Base-by-base conservation (phyloP, 2,329 filamentous ascomycete genomes). In the Paraphaeosphaeria sporulosa region DNA sequence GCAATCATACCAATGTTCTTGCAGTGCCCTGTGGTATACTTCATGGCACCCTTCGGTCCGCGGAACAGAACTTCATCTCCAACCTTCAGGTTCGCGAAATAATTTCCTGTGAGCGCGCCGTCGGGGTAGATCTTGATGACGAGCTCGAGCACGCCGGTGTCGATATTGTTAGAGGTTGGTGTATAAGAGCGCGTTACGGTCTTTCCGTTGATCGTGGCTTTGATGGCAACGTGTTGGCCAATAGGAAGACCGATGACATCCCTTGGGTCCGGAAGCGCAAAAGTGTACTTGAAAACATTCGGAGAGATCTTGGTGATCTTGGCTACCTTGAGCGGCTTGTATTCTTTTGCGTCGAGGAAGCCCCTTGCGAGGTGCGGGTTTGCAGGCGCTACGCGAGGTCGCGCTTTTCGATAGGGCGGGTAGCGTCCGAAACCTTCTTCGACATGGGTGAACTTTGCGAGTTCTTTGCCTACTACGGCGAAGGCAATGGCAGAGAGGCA, bases 181-280 rank as follows among this genome's bases (percentile, higher is more conserved):
- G 68, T 71, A 58, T 71, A 71, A 25, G 65, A 68, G 38, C 67
- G 61, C n/a, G 60, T 49, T 10, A 71, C 64, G 7, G 51, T 36
- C 47, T 65, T 79, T 76, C 92, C 93, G 71, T 92, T 89, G 65
- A 96, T 87, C 57, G 84, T 86, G 58, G 93, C 74, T 25, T 69
- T 66, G 58, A 77, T 72, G 5, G 72, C 66, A 9, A 77, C 65
- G 58, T 77, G 75, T 62, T 77, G 74, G 19, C 75, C 75, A 27
- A 73, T 77, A 6, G 76, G 76, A 12, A 78, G 66, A 36, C 75
- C 75, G 9, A 77, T 62, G 6, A 75, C 61, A 10, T 69, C 65
- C 9, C 49, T 57, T 3, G 64, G 52, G 1, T 55, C 60, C 1
- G 73, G 73, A 7, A 71, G 63, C 4, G 55, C 56, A 59, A 76